Evolutionary conservation across 306 rosid genomes (phyloP), one percentile per base, ranked within the genome.

Genomic region (Prunus kanzakura): DNA sequence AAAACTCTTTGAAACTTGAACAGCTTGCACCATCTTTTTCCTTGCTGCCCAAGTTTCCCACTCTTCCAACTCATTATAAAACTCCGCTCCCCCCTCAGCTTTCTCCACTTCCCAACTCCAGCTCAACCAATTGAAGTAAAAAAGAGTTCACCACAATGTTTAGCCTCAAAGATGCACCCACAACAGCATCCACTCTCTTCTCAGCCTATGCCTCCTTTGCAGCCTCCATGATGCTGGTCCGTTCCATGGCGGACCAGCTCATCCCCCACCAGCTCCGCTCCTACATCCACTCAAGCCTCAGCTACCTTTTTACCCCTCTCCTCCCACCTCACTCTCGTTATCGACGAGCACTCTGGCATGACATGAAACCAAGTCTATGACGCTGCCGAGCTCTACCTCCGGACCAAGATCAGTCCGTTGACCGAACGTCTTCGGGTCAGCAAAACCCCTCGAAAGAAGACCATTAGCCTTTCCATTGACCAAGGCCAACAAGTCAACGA

Each of bases 151-250:
- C 15, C 66, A 30, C 11, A 70, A 52, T 35, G 74, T 70, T 52
- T 19, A 57, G 18, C 11, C 46, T 41, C 63, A 52, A 43, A n/a
- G 51, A 43, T 14, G 12, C 78, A 63, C 80, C 85, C 22, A 19
- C 82, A 11, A 35, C 81, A 8, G 84, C 79, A 10, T 79, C 84
- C 43, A 12, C 80, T 12, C 35, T 80, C 55, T 86, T 86, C 83
- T 80, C 87, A 4, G 79, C 81, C n/a, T 80, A 82, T 69, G 87
- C 89, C 3, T 86, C 84, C 7, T 67, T 86, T 4, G 79, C 85
- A 6, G 83, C 79, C 41, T 41, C 85, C 46, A 27, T 65, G 50
- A 82, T 82, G 89, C 32, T 86, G 56, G 66, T 71, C 32, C 81
- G 81, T 4, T 77, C 87, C 6, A 74, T 82, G 68, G 68, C 79